Evolutionary conservation across 2,329 filamentous ascomycete species (phyloP).

Genomic region (Chalaropsis ovoidea): DNA sequence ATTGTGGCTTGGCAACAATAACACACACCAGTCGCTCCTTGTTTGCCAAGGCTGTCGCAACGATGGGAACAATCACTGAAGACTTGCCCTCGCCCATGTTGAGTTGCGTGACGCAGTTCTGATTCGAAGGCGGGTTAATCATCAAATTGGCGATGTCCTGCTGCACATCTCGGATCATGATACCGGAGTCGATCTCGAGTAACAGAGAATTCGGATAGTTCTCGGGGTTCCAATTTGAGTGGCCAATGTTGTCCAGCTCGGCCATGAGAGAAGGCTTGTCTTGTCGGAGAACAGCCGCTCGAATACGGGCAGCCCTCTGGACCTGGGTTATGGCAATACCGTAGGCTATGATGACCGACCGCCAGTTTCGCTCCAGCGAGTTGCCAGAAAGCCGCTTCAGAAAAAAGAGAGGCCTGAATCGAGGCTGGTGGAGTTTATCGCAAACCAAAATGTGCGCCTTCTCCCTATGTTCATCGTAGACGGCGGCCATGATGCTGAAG

Average conservation of each 20-base stretch:
- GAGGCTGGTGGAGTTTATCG: neutral
- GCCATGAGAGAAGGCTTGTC: conserved; percentile 31
- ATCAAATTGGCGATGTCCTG: conserved; percentile 49
- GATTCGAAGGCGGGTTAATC: conserved; percentile 34
- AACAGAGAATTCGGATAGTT: conserved; percentile 51
- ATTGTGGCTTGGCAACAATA: conserved; percentile 51
- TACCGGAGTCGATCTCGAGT: conserved; percentile 52
- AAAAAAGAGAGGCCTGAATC: conserved; percentile 31
- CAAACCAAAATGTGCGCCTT: neutral
- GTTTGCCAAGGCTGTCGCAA: conserved; percentile 45
- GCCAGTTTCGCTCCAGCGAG: conserved; percentile 33
- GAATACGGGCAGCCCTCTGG: conserved; percentile 38
- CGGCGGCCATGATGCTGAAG: neutral
- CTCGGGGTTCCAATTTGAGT: conserved; percentile 45
- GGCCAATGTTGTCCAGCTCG: conserved; percentile 43
- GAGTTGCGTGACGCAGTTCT: conserved; percentile 51
- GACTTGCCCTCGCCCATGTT: conserved; percentile 66
- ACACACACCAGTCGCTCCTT: conserved; percentile 44
- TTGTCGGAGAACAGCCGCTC: conserved; percentile 24
- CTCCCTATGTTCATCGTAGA: neutral
- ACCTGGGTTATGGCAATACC: conserved; percentile 35
- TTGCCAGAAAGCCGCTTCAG: conserved; percentile 31
- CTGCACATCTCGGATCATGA: conserved; percentile 53
- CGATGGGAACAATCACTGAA: conserved; percentile 58
- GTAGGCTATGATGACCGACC: conserved; percentile 33